A percentile compares a stretch with the other conserved stretches of the same genome.
Evolutionary conservation across 441 rosid genomes (phyloP).

Genomic region (Populus hybrid): DNA sequence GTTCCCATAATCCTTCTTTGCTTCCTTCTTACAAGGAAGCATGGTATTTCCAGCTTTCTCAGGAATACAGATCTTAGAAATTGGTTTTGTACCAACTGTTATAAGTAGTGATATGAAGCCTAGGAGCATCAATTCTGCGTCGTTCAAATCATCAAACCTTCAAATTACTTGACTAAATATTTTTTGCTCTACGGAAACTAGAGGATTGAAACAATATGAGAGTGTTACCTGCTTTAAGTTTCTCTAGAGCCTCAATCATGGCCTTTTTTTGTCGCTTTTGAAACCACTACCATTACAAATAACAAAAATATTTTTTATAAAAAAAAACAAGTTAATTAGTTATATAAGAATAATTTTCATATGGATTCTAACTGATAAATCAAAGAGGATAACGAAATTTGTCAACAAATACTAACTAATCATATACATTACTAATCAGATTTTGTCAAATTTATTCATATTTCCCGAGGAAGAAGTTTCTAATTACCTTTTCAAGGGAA

Average conservation of each 20-base stretch:
- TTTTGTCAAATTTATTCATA: background rate
- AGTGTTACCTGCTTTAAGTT: slow-evolving; percentile 27
- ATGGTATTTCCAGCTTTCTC: slow-evolving; percentile 20
- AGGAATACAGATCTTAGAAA: slow-evolving; percentile 30
- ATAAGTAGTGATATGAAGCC: slow-evolving; percentile 38
- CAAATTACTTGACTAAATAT: no score
- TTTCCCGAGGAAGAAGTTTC: background rate
- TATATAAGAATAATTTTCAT: no score
- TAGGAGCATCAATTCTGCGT: slow-evolving; percentile 36
- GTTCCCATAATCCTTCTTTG: background rate
- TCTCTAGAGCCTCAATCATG: slow-evolving; percentile 36
- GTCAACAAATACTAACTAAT: no score
- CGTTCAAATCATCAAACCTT: background rate
- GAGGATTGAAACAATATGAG: background rate
- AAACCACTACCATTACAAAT: slow-evolving; percentile 24
- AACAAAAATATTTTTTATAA: background rate
- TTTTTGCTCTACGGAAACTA: background rate
- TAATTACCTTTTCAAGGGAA: slow-evolving; percentile 27
- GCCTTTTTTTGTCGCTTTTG: slow-evolving; percentile 33
- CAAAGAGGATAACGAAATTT: no score
- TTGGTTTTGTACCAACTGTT: slow-evolving; percentile 36
- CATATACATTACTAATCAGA: background rate
- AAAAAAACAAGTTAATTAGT: background rate
- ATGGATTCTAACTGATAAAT: no score
- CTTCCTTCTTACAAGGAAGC: slow-evolving; percentile 32